A percentile compares a stretch with the other conserved stretches of the same genome.
Conservation (phyloP, 495 filamentous ascomycete species). For the Aspergillus campestris region DNA sequence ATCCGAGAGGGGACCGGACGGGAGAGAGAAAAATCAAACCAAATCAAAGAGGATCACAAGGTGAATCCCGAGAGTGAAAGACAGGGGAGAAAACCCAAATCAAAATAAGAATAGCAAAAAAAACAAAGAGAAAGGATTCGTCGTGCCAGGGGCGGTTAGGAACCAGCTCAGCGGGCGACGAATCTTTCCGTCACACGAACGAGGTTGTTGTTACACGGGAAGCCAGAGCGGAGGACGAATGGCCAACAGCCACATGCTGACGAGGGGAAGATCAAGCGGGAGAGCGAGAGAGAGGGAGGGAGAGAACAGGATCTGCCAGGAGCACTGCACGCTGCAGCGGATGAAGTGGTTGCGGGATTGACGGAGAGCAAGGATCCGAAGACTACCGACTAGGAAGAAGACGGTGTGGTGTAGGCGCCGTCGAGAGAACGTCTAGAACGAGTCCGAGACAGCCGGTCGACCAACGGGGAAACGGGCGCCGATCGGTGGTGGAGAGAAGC, state of each 20-base stretch:
- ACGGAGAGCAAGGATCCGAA: too few relatives aligned
- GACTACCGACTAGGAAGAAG: too few relatives aligned
- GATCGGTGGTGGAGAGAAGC: background rate
- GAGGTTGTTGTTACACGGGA: conserved; percentile 7
- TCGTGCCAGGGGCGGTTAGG: conserved; percentile 1
- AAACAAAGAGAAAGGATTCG: conserved; percentile 1
- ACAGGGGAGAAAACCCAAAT: background rate
- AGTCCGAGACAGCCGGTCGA: too few relatives aligned
- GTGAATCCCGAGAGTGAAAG: conserved; percentile 6
- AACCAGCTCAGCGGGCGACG: conserved; percentile 5
- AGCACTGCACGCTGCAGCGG: too few relatives aligned
- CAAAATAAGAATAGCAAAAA: conserved; percentile 1
- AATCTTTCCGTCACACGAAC: conserved; percentile 26
- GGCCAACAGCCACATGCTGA: conserved; percentile 37
- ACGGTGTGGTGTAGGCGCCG: too few relatives aligned
- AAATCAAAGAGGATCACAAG: conserved; percentile 1
- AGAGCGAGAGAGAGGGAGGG: conserved; percentile 6
- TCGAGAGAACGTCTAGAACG: too few relatives aligned
- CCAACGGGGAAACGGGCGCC: too few relatives aligned
- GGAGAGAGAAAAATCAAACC: conserved; percentile 14
- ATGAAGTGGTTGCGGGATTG: too few relatives aligned
- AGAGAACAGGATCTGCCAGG: conserved; percentile 2
- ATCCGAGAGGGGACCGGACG: conserved; percentile 28
- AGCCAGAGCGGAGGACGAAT: conserved; percentile 23
- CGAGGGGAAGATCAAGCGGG: conserved; percentile 8